Evolutionary conservation across 495 filamentous ascomycete genomes (phyloP).

Genomic region (Aspergillus biplanus): DNA sequence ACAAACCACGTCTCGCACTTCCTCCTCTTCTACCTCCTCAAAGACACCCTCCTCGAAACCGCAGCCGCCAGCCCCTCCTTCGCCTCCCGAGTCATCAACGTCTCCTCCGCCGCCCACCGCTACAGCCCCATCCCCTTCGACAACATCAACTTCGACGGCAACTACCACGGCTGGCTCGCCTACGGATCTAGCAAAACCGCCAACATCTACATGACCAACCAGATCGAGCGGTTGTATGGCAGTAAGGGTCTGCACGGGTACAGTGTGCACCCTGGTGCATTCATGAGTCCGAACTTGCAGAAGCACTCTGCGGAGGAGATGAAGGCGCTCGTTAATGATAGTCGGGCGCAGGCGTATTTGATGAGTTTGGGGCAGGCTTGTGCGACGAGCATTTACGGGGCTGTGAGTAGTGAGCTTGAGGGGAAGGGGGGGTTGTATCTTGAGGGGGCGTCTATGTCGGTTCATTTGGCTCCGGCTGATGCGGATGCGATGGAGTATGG

Average conservation of each 20-base stretch:
- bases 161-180: slow-evolving; percentile 41
- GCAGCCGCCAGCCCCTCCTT: slow-evolving; percentile 38
- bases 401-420: slow-evolving; percentile 40
- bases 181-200: slow-evolving; percentile 47
- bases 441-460: slow-evolving; percentile 23
- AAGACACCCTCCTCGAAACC: slow-evolving; percentile 25
- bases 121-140: slow-evolving; percentile 26
- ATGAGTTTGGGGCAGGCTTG: slow-evolving; percentile 43
- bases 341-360: slow-evolving; percentile 26
- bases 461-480: neutral
- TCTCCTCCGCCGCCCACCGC: slow-evolving; percentile 47
- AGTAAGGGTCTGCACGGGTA: slow-evolving; percentile 39
- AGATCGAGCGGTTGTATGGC: slow-evolving; percentile 47
- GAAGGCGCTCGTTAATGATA: slow-evolving; percentile 17
- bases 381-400: slow-evolving; percentile 47
- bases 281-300: slow-evolving; percentile 30
- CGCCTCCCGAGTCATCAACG: slow-evolving; percentile 46
- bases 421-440: slow-evolving; percentile 44
- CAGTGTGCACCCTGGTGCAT: slow-evolving; percentile 45
- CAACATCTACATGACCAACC: slow-evolving; percentile 46
- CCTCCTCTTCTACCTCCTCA: slow-evolving; percentile 51
- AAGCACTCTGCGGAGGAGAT: slow-evolving; percentile 27
- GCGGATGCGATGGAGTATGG: slow-evolving; percentile 9
- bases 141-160: slow-evolving; percentile 38
- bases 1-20: slow-evolving; percentile 58